Conservation (phyloP, 2,329 filamentous ascomycete genomes). For the Clonostachys byssicola region DNA sequence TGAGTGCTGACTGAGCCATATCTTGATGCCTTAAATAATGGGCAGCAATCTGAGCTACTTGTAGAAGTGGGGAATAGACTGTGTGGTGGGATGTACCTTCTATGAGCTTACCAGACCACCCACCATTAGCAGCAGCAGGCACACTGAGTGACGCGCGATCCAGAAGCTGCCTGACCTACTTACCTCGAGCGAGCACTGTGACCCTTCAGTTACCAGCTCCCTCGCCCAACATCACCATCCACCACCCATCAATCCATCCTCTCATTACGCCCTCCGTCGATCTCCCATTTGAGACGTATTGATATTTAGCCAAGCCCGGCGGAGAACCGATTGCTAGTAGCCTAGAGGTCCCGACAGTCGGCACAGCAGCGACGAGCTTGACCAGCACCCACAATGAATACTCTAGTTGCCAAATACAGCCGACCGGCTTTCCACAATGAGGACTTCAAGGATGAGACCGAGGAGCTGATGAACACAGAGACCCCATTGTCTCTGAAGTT, state of each 20-base stretch:
- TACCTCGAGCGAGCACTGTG: constrained; percentile 14
- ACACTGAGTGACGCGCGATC: constrained; percentile 28
- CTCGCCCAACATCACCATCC: constrained; percentile 3
- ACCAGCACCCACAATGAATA: constrained; percentile 62
- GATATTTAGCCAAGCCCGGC: too few species aligned
- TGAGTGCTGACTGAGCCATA: too few species aligned
- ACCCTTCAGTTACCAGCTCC: constrained; percentile 10
- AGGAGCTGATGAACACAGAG: constrained; percentile 67
- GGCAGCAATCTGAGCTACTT: too few species aligned
- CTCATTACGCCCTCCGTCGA: not conserved
- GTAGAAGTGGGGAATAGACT: too few species aligned
- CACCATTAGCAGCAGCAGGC: not conserved
- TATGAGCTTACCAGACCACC: too few species aligned
- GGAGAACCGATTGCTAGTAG: too few species aligned
- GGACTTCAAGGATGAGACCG: constrained; percentile 71
- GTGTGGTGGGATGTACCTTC: too few species aligned
- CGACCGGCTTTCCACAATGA: constrained; percentile 68
- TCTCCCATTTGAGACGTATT: not conserved
- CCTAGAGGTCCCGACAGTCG: too few species aligned
- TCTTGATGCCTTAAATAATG: too few species aligned
- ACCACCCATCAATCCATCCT: not conserved
- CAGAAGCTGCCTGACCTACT: constrained; percentile 27
- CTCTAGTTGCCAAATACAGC: constrained; percentile 89
- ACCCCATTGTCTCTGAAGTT: constrained; percentile 88
- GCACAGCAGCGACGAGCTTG: too few species aligned